phyloP scores from a whole-genome alignment of 164 flowering plant species.

The Kalanchoe fedtschenkoi region DNA sequence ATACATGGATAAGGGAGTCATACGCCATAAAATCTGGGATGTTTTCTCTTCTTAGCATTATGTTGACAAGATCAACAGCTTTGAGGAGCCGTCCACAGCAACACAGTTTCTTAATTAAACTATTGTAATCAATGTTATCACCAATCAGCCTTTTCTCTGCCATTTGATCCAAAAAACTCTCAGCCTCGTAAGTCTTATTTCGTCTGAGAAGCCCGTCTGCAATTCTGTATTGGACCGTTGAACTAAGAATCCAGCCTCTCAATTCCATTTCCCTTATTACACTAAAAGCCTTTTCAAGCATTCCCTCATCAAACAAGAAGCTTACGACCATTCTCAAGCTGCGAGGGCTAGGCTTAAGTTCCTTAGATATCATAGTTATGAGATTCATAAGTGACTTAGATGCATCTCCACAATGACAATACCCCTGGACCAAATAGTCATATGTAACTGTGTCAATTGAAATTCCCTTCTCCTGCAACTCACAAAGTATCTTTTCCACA shows the following conservation, averaged over 20 bases:
- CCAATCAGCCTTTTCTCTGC: conserved; percentile 32
- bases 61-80: conserved; percentile 57
- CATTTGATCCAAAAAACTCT: conserved; percentile 34
- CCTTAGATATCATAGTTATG: conserved; percentile 46
- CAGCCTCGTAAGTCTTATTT: conserved; percentile 52
- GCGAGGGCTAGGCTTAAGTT: conserved; percentile 49
- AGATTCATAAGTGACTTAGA: conserved; percentile 35
- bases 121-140: conserved; percentile 33
- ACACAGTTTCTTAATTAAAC: conserved; percentile 43
- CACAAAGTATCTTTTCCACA: conserved; percentile 28
- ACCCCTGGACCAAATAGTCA: conserved; percentile 60
- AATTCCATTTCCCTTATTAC: conserved; percentile 54
- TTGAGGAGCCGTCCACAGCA: conserved; percentile 27
- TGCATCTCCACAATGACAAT: conserved; percentile 24
- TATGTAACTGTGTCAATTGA: conserved; percentile 43
- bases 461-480: conserved; percentile 32
- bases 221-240: conserved; percentile 41
- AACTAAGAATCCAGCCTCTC: conserved; percentile 49
- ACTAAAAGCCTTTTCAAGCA: conserved; percentile 35
- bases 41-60: conserved; percentile 51
- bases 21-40: conserved; percentile 43
- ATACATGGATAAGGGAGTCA: conserved; percentile 42
- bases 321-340: conserved; percentile 37
- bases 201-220: conserved; percentile 34
- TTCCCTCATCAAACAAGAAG: conserved; percentile 24